Evolutionary conservation across 2,329 filamentous ascomycete genomes (phyloP).

Genomic region (Trichoderma afroharzianum): DNA sequence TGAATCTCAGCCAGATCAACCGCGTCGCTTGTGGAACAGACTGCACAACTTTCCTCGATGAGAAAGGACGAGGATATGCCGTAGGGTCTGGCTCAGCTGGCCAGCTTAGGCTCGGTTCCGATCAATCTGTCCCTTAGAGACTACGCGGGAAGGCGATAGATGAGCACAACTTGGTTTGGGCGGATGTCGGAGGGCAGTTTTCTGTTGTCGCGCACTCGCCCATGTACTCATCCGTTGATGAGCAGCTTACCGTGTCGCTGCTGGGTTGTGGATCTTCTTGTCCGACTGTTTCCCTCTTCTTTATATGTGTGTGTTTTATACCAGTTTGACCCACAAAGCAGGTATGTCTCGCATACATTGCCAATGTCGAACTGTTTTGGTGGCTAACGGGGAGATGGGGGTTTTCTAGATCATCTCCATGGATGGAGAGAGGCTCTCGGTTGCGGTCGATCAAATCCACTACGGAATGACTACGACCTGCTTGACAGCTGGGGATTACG

Average conservation of each 20-base stretch:
- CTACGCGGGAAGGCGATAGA: neutral
- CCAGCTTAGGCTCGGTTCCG: neutral
- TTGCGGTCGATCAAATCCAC: neutral
- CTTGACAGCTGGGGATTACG: neutral
- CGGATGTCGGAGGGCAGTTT: neutral
- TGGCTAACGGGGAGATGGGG: neutral
- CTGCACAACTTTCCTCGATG: neutral
- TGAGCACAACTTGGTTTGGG: neutral
- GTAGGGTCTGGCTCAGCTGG: neutral
- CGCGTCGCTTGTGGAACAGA: slow-evolving; percentile 1
- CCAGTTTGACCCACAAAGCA: neutral
- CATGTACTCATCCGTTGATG: neutral
- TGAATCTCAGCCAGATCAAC: neutral
- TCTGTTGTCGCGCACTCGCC: neutral
- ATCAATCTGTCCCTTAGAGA: neutral
- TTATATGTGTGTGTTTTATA: neutral
- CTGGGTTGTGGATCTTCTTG: neutral
- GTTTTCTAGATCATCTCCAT: neutral
- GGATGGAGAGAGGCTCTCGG: neutral
- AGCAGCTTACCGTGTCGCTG: neutral
- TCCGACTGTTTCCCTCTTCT: neutral
- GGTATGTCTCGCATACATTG: neutral
- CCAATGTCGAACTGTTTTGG: neutral
- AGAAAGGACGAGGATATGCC: neutral
- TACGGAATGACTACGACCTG: neutral